Evolutionary conservation across 495 filamentous ascomycete genomes (phyloP).

Genomic region (Podospora conica): DNA sequence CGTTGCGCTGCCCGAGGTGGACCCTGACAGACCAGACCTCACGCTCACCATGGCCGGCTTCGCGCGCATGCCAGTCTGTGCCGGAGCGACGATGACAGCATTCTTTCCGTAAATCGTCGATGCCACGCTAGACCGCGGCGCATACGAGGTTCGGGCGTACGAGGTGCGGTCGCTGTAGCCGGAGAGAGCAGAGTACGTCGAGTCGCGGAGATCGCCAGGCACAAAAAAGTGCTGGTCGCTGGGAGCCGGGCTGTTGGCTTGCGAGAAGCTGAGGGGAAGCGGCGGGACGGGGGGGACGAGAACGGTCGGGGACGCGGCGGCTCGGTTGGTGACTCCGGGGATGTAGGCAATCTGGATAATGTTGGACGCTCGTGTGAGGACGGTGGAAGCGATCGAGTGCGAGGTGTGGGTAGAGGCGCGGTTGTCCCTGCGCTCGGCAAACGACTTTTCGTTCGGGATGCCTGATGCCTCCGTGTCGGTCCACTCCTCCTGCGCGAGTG

Average conservation of each 20-base stretch:
- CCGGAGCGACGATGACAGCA: slow-evolving; percentile 68
- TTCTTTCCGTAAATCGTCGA: slow-evolving; percentile 90
- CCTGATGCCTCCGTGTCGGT: slow-evolving; percentile 46
- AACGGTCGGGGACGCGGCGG: slow-evolving; percentile 71
- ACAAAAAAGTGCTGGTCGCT: slow-evolving; percentile 89
- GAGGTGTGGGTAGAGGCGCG: slow-evolving; percentile 80
- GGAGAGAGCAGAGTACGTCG: slow-evolving; percentile 63
- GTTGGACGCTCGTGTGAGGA: slow-evolving; percentile 92
- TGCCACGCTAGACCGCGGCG: slow-evolving; percentile 72
- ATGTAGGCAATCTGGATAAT: slow-evolving; percentile 99
- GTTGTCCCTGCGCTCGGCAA: slow-evolving; percentile 55
- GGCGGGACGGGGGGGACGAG: slow-evolving; percentile 89
- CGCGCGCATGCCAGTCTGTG: slow-evolving; percentile 74
- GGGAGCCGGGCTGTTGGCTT: slow-evolving; percentile 48
- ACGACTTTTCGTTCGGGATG: slow-evolving; percentile 52
- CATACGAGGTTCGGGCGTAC: slow-evolving; percentile 58
- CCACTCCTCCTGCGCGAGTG: slow-evolving; percentile 48
- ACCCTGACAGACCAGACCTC: slow-evolving; percentile 51
- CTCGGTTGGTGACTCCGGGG: slow-evolving; percentile 91
- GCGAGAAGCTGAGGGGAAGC: slow-evolving; percentile 64
- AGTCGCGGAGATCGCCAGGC: slow-evolving; percentile 85
- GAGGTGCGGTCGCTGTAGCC: slow-evolving; percentile 61
- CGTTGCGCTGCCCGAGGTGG: slow-evolving; percentile 39
- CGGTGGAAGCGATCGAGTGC: slow-evolving; percentile 87
- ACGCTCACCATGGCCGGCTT: slow-evolving; percentile 90